Conservation (phyloP, 2,329 filamentous ascomycete genomes). For the Raffaelea deltoideospora region DNA sequence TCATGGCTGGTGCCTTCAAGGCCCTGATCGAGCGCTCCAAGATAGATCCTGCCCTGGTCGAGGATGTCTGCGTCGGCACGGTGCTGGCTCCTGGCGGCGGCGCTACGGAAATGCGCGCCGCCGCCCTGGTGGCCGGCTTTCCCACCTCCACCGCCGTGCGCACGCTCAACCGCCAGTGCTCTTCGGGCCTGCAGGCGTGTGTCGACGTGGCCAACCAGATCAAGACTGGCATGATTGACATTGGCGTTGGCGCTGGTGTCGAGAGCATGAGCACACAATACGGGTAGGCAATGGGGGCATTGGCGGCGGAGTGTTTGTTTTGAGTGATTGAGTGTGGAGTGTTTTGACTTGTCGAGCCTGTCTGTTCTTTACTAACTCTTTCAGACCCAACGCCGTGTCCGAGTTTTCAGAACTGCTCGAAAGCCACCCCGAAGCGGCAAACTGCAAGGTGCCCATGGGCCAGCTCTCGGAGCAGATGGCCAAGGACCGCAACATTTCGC, state of each 20-base stretch:
- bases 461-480: slow-evolving; percentile 90
- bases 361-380: neutral
- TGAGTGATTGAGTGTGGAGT: no score
- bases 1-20: slow-evolving; percentile 72
- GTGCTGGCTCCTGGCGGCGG: slow-evolving; percentile 88
- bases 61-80: slow-evolving; percentile 83
- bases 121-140: slow-evolving; percentile 80
- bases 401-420: slow-evolving; percentile 90
- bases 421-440: slow-evolving; percentile 62
- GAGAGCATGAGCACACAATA: slow-evolving; percentile 95
- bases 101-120: slow-evolving; percentile 92
- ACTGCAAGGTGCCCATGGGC: slow-evolving; percentile 98
- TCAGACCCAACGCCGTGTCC: slow-evolving; percentile 63
- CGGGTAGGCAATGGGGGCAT: no score
- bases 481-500: slow-evolving; percentile 59
- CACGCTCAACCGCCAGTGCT: slow-evolving; percentile 87
- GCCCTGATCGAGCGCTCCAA: slow-evolving; percentile 69
- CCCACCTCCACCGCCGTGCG: slow-evolving; percentile 73
- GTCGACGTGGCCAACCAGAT: slow-evolving; percentile 93
- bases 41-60: slow-evolving; percentile 76
- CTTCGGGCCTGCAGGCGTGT: slow-evolving; percentile 79
- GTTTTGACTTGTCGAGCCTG: no score
- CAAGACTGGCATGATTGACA: slow-evolving; percentile 79
- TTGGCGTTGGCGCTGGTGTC: slow-evolving; percentile 86
- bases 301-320: no score